These are phyloP conservation scores for Ceratobasidium sp. DNA, from an alignment of 1,284 basidiomycete genomes.

Conservation along the genomic window DNA sequence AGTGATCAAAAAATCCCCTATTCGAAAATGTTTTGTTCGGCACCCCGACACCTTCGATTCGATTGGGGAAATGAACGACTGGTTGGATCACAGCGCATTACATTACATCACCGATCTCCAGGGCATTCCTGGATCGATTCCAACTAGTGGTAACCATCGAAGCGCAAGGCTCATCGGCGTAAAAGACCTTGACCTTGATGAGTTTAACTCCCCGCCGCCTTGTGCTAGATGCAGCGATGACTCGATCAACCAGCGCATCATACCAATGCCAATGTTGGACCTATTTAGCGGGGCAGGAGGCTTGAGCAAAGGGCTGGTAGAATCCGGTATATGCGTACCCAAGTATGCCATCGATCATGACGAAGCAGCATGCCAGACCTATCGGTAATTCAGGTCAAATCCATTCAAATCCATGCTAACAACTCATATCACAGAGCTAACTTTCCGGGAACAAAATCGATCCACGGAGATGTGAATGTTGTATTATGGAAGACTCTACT, in stretches of 20 bases:
- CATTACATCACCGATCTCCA: constrained; percentile 29
- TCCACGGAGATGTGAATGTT: constrained; percentile 27
- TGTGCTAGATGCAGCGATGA: constrained; percentile 4
- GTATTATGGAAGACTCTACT: constrained; percentile 36
- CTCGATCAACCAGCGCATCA: not conserved
- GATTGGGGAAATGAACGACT: constrained; percentile 16
- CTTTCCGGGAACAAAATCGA: constrained; percentile 1
- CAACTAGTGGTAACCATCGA: not conserved
- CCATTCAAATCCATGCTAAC: not conserved
- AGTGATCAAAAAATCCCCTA: not conserved
- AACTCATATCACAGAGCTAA: not conserved
- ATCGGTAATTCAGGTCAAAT: not conserved
- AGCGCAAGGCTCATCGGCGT: not conserved
- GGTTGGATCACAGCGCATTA: not conserved
- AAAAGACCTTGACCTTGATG: not conserved
- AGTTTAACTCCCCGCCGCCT: not conserved
- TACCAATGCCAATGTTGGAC: constrained; percentile 26
- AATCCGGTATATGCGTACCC: constrained; percentile 5
- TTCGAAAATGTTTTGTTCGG: constrained; percentile 30
- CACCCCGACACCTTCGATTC: constrained; percentile 20
- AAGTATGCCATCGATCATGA: constrained; percentile 31
- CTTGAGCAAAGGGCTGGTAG: constrained; percentile 22
- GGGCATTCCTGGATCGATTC: not conserved
- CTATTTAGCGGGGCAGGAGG: constrained; percentile 35
- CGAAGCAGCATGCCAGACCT: constrained; percentile 26